Evolutionary conservation across 805 yeast genomes (phyloP).

Genomic region (Candida gorgasii): DNA sequence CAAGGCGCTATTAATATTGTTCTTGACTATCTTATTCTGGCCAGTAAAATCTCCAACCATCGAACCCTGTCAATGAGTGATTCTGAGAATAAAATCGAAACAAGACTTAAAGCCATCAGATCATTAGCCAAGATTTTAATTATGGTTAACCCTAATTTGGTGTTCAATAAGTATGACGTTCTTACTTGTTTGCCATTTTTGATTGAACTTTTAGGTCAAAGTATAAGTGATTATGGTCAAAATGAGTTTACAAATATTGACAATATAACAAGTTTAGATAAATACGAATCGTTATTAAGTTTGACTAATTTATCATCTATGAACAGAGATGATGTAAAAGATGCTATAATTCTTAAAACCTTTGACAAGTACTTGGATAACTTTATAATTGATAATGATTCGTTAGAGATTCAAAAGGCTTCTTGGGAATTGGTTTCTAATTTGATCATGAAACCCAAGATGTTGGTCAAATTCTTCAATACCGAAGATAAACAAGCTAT

Average conservation of each 20-base stretch:
- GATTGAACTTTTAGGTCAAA: slow-evolving; percentile 45
- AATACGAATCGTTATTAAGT: slow-evolving; percentile 60
- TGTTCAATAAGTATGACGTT: slow-evolving; percentile 35
- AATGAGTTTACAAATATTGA: slow-evolving; percentile 21
- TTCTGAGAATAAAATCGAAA: slow-evolving; percentile 17
- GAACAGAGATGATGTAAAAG: slow-evolving; percentile 34
- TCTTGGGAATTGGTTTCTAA: slow-evolving; percentile 66
- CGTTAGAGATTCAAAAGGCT: slow-evolving; percentile 52
- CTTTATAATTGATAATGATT: slow-evolving; percentile 38
- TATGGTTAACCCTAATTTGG: slow-evolving; percentile 41
- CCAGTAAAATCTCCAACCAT: slow-evolving; percentile 22
- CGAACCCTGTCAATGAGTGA: slow-evolving; percentile 21
- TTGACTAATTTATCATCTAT: slow-evolving; percentile 65
- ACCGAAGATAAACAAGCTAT: slow-evolving; percentile 34
- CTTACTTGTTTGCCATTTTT: slow-evolving; percentile 51
- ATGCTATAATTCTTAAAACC: slow-evolving; percentile 44
- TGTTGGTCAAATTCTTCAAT: slow-evolving; percentile 61
- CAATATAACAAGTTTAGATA: slow-evolving; percentile 38
- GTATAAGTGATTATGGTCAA: slow-evolving; percentile 20
- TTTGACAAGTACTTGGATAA: slow-evolving; percentile 48
- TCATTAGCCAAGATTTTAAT: slow-evolving; percentile 48
- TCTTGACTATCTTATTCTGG: slow-evolving; percentile 38
- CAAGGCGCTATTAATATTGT: slow-evolving; percentile 47
- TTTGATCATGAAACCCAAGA: slow-evolving; percentile 42
- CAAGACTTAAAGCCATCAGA: slow-evolving; percentile 36